phyloP scores from a whole-genome alignment of 1,284 basidiomycete species.

The Pterulicium gracile region DNA sequence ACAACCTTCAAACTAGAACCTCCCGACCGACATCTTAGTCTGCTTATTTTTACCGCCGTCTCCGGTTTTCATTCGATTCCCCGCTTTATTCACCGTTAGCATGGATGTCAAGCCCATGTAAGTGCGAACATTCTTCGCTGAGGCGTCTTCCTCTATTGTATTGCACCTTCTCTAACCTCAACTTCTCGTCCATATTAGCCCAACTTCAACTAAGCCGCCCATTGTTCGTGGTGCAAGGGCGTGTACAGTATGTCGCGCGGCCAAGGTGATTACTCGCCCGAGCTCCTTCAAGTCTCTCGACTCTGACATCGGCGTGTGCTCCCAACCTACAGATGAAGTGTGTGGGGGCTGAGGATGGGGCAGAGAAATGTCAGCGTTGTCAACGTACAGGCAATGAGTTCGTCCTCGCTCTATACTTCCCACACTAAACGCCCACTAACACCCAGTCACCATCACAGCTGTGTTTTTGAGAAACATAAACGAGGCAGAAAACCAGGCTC shows the following conservation, averaged over 20 bases:
- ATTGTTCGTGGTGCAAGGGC: constrained; percentile 31
- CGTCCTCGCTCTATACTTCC: constrained; percentile 13
- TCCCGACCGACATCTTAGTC: no score
- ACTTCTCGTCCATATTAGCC: constrained; percentile 12
- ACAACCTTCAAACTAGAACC: no score
- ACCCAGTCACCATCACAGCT: constrained; percentile 33
- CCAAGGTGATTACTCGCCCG: constrained; percentile 43
- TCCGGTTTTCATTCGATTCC: constrained; percentile 1
- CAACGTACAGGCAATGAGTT: constrained; percentile 68
- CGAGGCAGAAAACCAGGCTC: constrained; percentile 50
- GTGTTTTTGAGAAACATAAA: constrained; percentile 77
- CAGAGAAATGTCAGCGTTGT: constrained; percentile 67
- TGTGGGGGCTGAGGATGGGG: constrained; percentile 73
- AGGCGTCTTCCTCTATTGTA: constrained; percentile 5
- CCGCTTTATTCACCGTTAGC: constrained; percentile 3
- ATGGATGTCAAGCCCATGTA: constrained; percentile 27
- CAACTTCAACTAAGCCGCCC: constrained; percentile 19
- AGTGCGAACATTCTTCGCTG: constrained; percentile 19
- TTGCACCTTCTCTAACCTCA: constrained; percentile 8
- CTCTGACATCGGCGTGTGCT: constrained; percentile 8
- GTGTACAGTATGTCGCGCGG: constrained; percentile 71
- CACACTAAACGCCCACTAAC: constrained; percentile 8
- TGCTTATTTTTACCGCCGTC: no score
- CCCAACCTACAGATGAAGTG: constrained; percentile 63
- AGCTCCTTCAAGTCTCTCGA: constrained; percentile 12